Evolutionary conservation across 176 grass and related monocot genomes (phyloP).

Genomic region (Rhipidocladum racemiflorum): DNA sequence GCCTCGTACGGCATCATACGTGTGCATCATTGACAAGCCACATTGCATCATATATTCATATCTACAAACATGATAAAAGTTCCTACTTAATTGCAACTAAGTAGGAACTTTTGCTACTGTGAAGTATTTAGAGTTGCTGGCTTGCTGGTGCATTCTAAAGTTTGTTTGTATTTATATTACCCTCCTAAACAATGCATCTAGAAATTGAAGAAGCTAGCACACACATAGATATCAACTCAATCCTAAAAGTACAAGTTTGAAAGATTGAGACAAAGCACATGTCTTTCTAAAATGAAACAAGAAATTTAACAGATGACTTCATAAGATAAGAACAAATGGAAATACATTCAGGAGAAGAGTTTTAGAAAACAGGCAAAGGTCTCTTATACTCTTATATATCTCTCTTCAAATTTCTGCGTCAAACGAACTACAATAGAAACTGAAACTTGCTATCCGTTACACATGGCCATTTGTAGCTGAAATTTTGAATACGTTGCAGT

Average conservation of each 20-base stretch:
- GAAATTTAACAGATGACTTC: not conserved
- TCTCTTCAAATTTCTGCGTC: not conserved
- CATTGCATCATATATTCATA: not conserved
- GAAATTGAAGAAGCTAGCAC: not conserved
- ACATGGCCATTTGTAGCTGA: constrained; percentile 8
- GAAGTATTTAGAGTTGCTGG: not conserved
- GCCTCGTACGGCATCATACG: not conserved
- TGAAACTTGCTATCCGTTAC: constrained; percentile 29
- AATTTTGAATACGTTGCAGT: constrained; percentile 1
- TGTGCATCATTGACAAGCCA: not conserved
- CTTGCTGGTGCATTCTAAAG: not conserved
- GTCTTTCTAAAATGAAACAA: not conserved
- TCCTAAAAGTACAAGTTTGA: not conserved
- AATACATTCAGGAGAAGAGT: not conserved
- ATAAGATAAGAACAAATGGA: constrained; percentile 12
- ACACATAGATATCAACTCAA: not conserved
- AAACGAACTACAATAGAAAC: constrained; percentile 35
- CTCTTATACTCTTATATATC: not conserved
- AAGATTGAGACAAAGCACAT: not conserved
- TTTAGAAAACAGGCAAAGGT: not conserved
- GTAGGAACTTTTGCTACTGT: not conserved
- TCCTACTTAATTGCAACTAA: not conserved
- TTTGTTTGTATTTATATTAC: not conserved
- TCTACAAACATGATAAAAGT: not conserved
- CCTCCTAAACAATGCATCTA: not conserved